Conservation (phyloP, 2,329 filamentous ascomycete genomes). For the Seiridium cupressi region DNA sequence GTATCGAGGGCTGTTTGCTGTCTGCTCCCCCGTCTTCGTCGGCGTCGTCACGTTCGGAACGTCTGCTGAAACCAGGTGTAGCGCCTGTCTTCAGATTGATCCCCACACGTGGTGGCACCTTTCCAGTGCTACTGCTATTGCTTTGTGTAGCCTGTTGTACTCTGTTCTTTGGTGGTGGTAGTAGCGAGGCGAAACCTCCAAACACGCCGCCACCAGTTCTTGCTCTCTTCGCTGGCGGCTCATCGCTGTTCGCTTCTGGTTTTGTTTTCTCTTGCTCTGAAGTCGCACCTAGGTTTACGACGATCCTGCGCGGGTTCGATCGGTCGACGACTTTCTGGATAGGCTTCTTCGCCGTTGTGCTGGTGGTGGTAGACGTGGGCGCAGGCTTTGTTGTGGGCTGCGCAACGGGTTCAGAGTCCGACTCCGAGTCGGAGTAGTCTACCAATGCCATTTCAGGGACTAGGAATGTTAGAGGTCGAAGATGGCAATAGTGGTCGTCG, state of each 20-base stretch:
- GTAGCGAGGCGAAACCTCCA: slow-evolving; percentile 79
- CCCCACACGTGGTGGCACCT: slow-evolving; percentile 47
- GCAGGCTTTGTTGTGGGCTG: slow-evolving; percentile 32
- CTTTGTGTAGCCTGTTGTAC: slow-evolving; percentile 32
- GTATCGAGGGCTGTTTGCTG: slow-evolving; percentile 47
- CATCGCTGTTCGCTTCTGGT: slow-evolving; percentile 35
- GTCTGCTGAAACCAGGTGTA: slow-evolving; percentile 76
- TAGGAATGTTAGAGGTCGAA: too few species aligned
- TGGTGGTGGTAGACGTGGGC: slow-evolving; percentile 14
- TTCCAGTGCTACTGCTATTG: slow-evolving; percentile 22
- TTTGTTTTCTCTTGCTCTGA: slow-evolving; percentile 33
- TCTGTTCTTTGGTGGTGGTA: slow-evolving; percentile 76
- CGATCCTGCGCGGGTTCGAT: slow-evolving; percentile 79
- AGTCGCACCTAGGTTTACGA: slow-evolving; percentile 69
- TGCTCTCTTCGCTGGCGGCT: slow-evolving; percentile 70
- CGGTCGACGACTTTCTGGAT: slow-evolving; percentile 82
- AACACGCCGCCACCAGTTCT: slow-evolving; percentile 64
- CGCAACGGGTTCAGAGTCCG: slow-evolving; percentile 56
- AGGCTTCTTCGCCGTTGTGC: slow-evolving; percentile 50
- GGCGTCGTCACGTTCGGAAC: slow-evolving; percentile 26
- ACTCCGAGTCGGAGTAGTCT: slow-evolving; percentile 80
- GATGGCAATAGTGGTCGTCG: too few species aligned
- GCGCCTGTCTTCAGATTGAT: slow-evolving; percentile 81
- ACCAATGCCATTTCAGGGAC: slow-evolving; percentile 66
- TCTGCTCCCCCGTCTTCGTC: slow-evolving; percentile 35